Base-by-base conservation (phyloP, 257 asterid genomes). In the Ocimum tenuiflorum region DNA sequence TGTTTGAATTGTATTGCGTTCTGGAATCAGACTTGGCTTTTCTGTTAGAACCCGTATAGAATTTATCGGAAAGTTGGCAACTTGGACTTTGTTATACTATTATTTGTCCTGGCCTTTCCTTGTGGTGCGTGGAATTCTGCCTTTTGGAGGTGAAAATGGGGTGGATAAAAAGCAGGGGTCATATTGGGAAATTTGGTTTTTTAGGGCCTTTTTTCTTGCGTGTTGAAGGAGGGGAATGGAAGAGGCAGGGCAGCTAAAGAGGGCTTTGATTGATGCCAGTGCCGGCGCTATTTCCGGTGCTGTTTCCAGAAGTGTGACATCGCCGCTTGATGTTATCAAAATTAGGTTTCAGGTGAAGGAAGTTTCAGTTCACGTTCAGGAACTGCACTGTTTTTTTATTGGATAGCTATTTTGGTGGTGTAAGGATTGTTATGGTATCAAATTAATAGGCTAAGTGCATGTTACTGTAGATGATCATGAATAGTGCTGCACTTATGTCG, bases 301-400 rank as follows among this genome's bases (percentile, higher is more conserved):
- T 63, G 55, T 89, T 20, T 83, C 95, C 0, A 85, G 98, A 71
- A 86, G 88, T 6, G 85, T 91, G 13, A 91, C 95, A 0, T 89
- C 98, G 14, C 98, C 98, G 10, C 89, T 91, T 53, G 96, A 91
- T 80, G 98, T 91, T n/a, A 87, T 91, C 76, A 89, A 91, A 68
- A 91, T 91, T 61, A 78, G 98, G 73, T 91, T 91, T 74, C 98
- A 91, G 98, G 98, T 89, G 1, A 3, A 13, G 56, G n/a, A n/a
- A n/a, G 47, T 43, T 23, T 4, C 14, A 49, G 24, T 42, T 42
- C 3, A 35, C 11, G 11, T 24, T 53, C 13, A 50, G 54, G 66
- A 4, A 41, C 46, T 59, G 58, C 6, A 47, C 12, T 47, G 11
- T 47, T 6, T 13, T 14, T 17, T 47, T 6, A 1, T 49, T 49